Base-by-base conservation (phyloP, 179 eudicot species). In the Beta lomatogona region DNA sequence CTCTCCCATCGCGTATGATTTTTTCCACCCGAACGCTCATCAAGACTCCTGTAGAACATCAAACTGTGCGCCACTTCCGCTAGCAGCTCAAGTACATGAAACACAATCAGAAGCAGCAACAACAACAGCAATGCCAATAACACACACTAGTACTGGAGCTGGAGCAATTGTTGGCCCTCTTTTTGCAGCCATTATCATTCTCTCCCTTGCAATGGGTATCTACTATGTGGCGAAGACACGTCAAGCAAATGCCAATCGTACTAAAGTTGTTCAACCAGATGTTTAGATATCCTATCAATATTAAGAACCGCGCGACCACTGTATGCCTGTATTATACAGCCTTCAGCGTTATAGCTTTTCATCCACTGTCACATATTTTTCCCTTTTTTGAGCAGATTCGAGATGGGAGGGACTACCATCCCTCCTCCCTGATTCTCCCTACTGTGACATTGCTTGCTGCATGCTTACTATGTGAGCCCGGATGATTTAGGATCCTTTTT, bases 1-100 rank as follows among this genome's bases (percentile, higher is more conserved):
- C 77, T 86, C 97, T 12, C 97, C 95, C 21, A 78, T 88, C 7
- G 91, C 93, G 28, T 88, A 82, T 64, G 89, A 86, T 0, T 92
- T 90, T 80, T 92, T 93, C 84, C 77, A 73, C 61, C 77, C 77
- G 2, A 73, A 73, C 13, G 48, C 48, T 6, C 45, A 54, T 28
- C 21, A 28, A 54, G 77, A 73, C 48, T 15, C 77, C 3, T 73
- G 77, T 31, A 73, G 48, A 1, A 31, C n/a, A 28, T 73, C 77
- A 55, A 57, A 73, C 19, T 73, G 77, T 9, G 61, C 77, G 3
- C 90, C 90, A 2, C 73, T 82, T 77, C 91, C 92, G 15, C 21
- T 86, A 31, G 90, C 91, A 48, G 89, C 92, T 21, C 87, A 88
- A 10, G 89, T 88, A 60, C 86, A 88, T 9, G 88, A 90, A 48